Percentiles rank a stretch among this genome's conserved stretches.
These are phyloP conservation scores for Blastobotrys raffinosifermentans DNA, from an alignment of 1,139 yeast species.

Conservation along the genomic window DNA sequence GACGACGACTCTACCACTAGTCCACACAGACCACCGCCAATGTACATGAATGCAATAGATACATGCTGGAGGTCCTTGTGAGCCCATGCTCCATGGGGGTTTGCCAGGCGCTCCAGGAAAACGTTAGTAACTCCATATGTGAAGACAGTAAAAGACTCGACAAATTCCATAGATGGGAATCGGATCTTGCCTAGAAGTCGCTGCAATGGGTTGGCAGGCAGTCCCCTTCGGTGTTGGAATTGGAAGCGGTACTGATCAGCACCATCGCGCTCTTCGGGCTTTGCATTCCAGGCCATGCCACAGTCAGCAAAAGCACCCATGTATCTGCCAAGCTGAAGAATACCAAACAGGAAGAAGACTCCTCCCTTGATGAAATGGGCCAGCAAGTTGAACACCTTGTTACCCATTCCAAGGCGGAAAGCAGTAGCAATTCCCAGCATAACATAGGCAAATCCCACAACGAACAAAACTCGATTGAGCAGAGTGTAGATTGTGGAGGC, in stretches of 20 bases:
- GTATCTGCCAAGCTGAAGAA: conserved; percentile 73
- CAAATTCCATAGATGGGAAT: conserved; percentile 62
- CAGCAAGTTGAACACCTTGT: conserved; percentile 65
- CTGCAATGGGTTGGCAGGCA: conserved; percentile 6
- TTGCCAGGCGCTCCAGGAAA: conserved; percentile 82
- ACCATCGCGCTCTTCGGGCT: conserved; percentile 24
- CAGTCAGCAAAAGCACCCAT: conserved; percentile 68
- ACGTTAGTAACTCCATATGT: conserved; percentile 85
- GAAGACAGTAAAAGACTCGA: conserved; percentile 73
- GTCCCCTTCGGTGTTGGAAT: conserved; percentile 1
- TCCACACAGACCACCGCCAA: conserved; percentile 93
- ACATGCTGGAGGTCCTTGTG: conserved; percentile 93
- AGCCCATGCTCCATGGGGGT: conserved; percentile 68
- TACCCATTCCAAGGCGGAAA: conserved; percentile 60
- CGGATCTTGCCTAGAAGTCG: conserved; percentile 10
- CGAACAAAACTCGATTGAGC: conserved; percentile 61
- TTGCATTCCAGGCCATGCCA: conserved; percentile 92
- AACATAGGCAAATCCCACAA: conserved; percentile 53
- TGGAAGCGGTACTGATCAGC: background rate
- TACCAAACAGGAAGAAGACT: conserved; percentile 70
- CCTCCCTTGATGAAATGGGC: conserved; percentile 98
- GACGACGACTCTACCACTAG: conserved; percentile 64
- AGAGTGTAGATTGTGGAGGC: conserved; percentile 42
- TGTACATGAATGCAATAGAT: conserved; percentile 88
- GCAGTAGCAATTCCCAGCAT: conserved; percentile 77